These are phyloP conservation scores for Cicer cuneatum DNA, from an alignment of 306 rosid genomes.

Conservation along the genomic window DNA sequence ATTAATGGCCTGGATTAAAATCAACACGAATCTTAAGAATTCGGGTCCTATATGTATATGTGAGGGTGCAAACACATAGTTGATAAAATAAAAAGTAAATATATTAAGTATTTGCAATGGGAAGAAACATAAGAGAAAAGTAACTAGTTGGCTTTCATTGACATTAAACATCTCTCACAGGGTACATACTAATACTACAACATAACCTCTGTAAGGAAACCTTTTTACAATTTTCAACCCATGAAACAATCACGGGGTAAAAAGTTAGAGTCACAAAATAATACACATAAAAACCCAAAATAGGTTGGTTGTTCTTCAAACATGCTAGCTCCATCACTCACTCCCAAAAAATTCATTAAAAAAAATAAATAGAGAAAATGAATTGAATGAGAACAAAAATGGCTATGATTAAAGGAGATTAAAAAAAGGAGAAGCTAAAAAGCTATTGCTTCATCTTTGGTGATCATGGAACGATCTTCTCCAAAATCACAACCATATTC, in stretches of 20 bases:
- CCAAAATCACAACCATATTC: constrained; percentile 48
- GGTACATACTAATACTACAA: constrained; percentile 26
- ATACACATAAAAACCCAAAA: constrained; percentile 44
- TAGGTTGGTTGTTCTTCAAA: constrained; percentile 42
- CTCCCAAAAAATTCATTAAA: background rate
- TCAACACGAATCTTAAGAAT: too few species aligned
- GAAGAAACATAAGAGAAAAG: background rate
- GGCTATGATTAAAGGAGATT: constrained; percentile 66
- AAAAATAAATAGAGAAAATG: constrained; percentile 16
- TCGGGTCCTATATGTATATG: too few species aligned
- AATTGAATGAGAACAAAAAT: constrained; percentile 38
- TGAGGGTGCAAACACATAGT: too few species aligned
- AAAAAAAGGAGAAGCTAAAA: constrained; percentile 59
- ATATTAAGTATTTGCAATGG: too few species aligned
- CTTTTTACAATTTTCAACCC: constrained; percentile 66
- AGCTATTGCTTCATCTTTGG: constrained; percentile 64
- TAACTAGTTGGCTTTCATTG: constrained; percentile 40
- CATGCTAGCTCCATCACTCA: constrained; percentile 6
- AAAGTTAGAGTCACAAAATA: constrained; percentile 59
- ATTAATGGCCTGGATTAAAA: too few species aligned
- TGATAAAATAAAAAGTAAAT: too few species aligned
- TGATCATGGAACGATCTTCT: constrained; percentile 47
- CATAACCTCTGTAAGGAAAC: constrained; percentile 52
- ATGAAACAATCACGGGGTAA: constrained; percentile 48
- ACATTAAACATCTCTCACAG: constrained; percentile 61